A percentile compares a stretch with the other conserved stretches of the same genome.
Evolutionary conservation across 306 rosid genomes (phyloP).

Genomic region (Cotoneaster glaucophyllus): DNA sequence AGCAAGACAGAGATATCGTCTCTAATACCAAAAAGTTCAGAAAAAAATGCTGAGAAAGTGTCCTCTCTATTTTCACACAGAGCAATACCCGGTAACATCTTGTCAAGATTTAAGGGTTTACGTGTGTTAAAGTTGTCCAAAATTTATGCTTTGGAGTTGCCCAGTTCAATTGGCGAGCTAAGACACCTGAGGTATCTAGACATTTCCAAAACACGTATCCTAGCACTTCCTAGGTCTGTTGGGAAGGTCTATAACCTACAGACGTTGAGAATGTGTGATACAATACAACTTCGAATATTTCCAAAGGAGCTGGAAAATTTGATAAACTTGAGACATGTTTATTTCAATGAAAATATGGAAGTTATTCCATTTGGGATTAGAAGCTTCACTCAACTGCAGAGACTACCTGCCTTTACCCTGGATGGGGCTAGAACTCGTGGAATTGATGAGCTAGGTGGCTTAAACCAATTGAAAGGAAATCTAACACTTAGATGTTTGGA

Average conservation of each 20-base stretch:
- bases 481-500: neutral
- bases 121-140: neutral
- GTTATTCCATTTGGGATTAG: neutral
- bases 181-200: neutral
- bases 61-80: neutral
- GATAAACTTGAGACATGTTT: neutral
- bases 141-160: neutral
- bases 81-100: neutral
- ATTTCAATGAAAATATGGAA: too few relatives aligned
- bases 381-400: neutral
- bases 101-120: too few relatives aligned
- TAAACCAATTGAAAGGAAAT: neutral
- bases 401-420: neutral
- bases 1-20: neutral
- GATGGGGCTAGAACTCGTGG: neutral
- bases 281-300: neutral
- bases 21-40: neutral
- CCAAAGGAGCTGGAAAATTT: neutral
- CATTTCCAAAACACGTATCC: neutral
- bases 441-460: neutral
- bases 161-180: neutral
- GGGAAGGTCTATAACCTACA: neutral
- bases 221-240: neutral
- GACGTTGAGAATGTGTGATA: neutral
- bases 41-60: neutral